A percentile compares a stretch with the other conserved stretches of the same genome.
Conservation (phyloP, 305 asterid genomes). For the Rubia peregrina region DNA sequence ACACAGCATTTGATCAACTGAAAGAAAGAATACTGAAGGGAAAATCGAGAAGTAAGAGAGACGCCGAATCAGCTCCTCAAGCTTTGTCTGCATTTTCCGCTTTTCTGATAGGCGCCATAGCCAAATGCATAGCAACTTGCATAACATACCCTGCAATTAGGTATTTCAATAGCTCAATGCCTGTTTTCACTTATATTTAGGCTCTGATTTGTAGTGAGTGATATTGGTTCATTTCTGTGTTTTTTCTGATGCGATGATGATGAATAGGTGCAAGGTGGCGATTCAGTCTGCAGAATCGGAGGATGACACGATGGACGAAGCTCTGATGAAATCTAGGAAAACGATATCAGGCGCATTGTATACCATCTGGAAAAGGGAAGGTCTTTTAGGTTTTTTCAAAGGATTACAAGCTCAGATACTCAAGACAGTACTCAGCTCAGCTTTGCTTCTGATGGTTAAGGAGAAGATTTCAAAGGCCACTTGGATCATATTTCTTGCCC, state of each 20-base stretch:
- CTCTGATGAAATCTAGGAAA: constrained; percentile 36
- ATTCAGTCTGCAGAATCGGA: constrained; percentile 79
- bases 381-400: constrained; percentile 74
- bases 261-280: constrained; percentile 81
- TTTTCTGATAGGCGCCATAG: constrained; percentile 68
- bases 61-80: constrained; percentile 37
- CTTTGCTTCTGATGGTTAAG: constrained; percentile 83
- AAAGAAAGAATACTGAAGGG: constrained; percentile 53
- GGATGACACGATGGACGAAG: constrained; percentile 36
- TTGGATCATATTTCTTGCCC: constrained; percentile 66
- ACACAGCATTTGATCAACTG: constrained; percentile 81
- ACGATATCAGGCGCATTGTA: constrained; percentile 50
- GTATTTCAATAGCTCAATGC: constrained; percentile 21
- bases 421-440: constrained; percentile 86
- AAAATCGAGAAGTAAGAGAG: constrained; percentile 31
- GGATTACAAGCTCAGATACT: constrained; percentile 87
- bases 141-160: constrained; percentile 80
- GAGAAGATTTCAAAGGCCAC: constrained; percentile 86
- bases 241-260: not conserved
- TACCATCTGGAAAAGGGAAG: constrained; percentile 74
- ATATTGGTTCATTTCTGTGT: not conserved
- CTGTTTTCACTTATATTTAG: not conserved
- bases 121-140: constrained; percentile 85
- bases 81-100: constrained; percentile 85
- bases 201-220: not conserved